Percentiles rank a stretch among this genome's conserved stretches.
Conservation (phyloP, 2,329 filamentous ascomycete species). For the Cladophialophora bantiana region DNA sequence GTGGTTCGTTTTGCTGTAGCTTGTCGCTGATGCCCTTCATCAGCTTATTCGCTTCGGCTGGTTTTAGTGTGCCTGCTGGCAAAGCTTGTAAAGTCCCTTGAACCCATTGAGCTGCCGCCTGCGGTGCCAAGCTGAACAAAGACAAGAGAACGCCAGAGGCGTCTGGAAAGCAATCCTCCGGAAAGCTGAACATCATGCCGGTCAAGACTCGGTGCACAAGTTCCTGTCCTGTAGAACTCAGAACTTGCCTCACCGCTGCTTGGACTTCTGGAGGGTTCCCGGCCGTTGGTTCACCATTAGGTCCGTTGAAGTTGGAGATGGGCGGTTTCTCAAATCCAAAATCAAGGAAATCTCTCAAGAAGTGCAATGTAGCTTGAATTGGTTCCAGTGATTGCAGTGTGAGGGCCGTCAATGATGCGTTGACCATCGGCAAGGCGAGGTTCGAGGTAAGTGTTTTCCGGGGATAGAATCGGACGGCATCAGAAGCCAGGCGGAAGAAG, state of each 20-base stretch:
- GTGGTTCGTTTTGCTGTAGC: conserved; percentile 71
- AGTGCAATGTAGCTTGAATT: conserved; percentile 88
- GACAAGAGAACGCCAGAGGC: conserved; percentile 90
- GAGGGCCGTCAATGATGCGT: conserved; percentile 84
- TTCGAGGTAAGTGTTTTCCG: conserved; percentile 79
- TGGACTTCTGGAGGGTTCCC: conserved; percentile 73
- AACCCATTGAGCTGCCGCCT: conserved; percentile 81
- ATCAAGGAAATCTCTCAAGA: conserved; percentile 86
- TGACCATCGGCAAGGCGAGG: conserved; percentile 81
- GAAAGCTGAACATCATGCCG: conserved; percentile 99
- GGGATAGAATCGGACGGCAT: conserved; percentile 92
- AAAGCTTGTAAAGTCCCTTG: conserved; percentile 82
- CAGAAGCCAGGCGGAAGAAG: conserved; percentile 91
- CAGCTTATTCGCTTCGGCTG: conserved; percentile 79
- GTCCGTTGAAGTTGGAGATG: conserved; percentile 63
- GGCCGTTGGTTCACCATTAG: conserved; percentile 64
- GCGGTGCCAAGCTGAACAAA: conserved; percentile 84
- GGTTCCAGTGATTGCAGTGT: conserved; percentile 91
- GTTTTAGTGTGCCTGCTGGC: conserved; percentile 79
- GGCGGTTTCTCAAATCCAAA: conserved; percentile 79
- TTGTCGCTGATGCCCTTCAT: conserved; percentile 81
- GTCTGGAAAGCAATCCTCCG: conserved; percentile 92
- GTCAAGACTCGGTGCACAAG: conserved; percentile 89
- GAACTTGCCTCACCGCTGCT: conserved; percentile 73
- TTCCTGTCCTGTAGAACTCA: conserved; percentile 73